These are phyloP conservation scores for Allium sativum DNA, from an alignment of 106 monocot genomes.

Conservation along the genomic window DNA sequence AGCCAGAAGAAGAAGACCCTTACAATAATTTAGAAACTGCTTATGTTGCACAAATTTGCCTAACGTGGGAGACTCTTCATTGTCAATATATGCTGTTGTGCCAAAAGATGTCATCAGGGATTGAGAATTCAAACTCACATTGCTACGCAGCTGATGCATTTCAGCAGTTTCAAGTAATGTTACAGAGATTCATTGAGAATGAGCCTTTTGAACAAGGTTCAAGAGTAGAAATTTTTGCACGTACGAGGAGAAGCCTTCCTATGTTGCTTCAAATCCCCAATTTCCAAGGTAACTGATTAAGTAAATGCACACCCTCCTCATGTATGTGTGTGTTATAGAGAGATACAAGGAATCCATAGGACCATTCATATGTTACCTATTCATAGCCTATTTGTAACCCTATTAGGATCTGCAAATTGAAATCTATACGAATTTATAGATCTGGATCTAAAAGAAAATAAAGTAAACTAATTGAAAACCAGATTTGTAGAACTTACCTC, in stretches of 20 bases:
- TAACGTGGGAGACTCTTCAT: slow-evolving; percentile 86
- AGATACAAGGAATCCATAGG: too few species aligned
- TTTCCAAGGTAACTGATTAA: slow-evolving; percentile 51
- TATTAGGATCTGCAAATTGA: too few species aligned
- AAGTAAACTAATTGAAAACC: too few species aligned
- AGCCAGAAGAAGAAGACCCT: slow-evolving; percentile 27
- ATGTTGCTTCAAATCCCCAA: slow-evolving; percentile 79
- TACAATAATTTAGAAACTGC: slow-evolving; percentile 61
- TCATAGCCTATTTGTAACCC: too few species aligned
- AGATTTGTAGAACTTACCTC: too few species aligned
- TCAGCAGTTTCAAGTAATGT: slow-evolving; percentile 86
- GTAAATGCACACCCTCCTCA: background rate
- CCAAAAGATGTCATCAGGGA: slow-evolving; percentile 35
- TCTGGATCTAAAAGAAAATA: too few species aligned
- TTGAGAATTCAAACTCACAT: slow-evolving; percentile 31
- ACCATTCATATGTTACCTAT: too few species aligned
- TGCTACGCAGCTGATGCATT: slow-evolving; percentile 59
- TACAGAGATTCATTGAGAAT: slow-evolving; percentile 86
- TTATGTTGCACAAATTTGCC: slow-evolving; percentile 65
- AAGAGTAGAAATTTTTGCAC: slow-evolving; percentile 51
- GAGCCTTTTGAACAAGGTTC: slow-evolving; percentile 86
- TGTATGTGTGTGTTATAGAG: too few species aligned
- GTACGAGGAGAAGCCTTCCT: slow-evolving; percentile 34
- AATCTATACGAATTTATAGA: too few species aligned
- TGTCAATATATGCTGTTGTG: slow-evolving; percentile 56